These are phyloP conservation scores for Paecilomyces sp. DNA, from an alignment of 2,329 filamentous ascomycete genomes.

Conservation along the genomic window DNA sequence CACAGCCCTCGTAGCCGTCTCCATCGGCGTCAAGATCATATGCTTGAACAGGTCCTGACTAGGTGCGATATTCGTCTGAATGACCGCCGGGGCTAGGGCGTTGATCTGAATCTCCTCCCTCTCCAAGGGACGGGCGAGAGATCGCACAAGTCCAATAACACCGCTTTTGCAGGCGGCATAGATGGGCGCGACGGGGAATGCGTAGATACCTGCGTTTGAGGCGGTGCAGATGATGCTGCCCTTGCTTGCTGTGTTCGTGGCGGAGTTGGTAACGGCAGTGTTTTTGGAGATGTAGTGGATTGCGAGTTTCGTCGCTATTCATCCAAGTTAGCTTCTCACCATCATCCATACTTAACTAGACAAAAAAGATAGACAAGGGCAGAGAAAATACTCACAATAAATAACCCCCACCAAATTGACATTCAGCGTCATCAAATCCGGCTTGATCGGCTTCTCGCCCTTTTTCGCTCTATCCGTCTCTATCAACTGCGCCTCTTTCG, in stretches of 20 bases:
- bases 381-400: slow-evolving; percentile 33
- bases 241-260: slow-evolving; percentile 19
- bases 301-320: slow-evolving; percentile 43
- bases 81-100: slow-evolving; percentile 43
- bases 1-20: slow-evolving; percentile 40
- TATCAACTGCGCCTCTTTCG: slow-evolving; percentile 35
- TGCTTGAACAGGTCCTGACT: slow-evolving; percentile 37
- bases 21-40: slow-evolving; percentile 48
- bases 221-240: slow-evolving; percentile 48
- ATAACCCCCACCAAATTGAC: slow-evolving; percentile 34
- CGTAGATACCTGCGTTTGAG: slow-evolving; percentile 47
- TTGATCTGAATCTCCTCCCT: slow-evolving; percentile 44
- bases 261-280: slow-evolving; percentile 3
- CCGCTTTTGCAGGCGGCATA: slow-evolving; percentile 45
- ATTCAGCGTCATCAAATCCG: slow-evolving; percentile 28
- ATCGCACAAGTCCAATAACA: slow-evolving; percentile 45
- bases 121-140: slow-evolving; percentile 34
- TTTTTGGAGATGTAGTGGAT: slow-evolving; percentile 47
- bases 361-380: background rate
- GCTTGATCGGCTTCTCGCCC: slow-evolving; percentile 24
- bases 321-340: background rate
- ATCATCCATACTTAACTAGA: background rate
- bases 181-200: slow-evolving; percentile 44
- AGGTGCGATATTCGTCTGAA: slow-evolving; percentile 44
- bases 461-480: slow-evolving; percentile 17